phyloP scores from a whole-genome alignment of 179 eudicot species.

The Patellifolia procumbens region DNA sequence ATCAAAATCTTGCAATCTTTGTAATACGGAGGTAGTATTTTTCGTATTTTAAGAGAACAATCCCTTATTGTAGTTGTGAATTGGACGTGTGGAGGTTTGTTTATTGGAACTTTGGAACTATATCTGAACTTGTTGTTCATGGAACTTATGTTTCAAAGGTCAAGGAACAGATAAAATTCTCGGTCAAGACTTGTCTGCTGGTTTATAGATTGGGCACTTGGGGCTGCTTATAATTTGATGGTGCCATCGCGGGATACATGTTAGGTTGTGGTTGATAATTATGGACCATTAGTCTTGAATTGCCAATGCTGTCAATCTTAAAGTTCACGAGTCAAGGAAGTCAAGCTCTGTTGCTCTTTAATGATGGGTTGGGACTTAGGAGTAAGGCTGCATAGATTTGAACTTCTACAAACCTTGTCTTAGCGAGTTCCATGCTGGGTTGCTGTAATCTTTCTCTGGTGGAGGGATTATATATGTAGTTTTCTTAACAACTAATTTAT shows the following conservation, averaged over 20 bases:
- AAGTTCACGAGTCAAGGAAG: background rate
- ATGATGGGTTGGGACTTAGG: background rate
- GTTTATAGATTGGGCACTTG: too few species aligned
- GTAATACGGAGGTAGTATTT: too few species aligned
- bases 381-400: constrained; percentile 4
- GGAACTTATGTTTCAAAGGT: too few species aligned
- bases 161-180: too few species aligned
- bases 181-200: too few species aligned
- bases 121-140: too few species aligned
- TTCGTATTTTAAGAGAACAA: too few species aligned
- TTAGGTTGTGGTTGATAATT: background rate
- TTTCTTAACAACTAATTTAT: background rate
- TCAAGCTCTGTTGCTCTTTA: background rate
- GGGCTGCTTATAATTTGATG: background rate
- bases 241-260: background rate
- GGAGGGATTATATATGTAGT: background rate
- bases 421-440: background rate
- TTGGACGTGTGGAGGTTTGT: too few species aligned
- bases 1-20: too few species aligned
- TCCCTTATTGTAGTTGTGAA: too few species aligned
- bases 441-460: background rate
- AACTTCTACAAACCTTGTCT: background rate
- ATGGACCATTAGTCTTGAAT: background rate
- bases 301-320: background rate
- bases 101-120: too few species aligned